Conservation (phyloP, 2,329 filamentous ascomycete species). For the Neofusicoccum sp. region DNA sequence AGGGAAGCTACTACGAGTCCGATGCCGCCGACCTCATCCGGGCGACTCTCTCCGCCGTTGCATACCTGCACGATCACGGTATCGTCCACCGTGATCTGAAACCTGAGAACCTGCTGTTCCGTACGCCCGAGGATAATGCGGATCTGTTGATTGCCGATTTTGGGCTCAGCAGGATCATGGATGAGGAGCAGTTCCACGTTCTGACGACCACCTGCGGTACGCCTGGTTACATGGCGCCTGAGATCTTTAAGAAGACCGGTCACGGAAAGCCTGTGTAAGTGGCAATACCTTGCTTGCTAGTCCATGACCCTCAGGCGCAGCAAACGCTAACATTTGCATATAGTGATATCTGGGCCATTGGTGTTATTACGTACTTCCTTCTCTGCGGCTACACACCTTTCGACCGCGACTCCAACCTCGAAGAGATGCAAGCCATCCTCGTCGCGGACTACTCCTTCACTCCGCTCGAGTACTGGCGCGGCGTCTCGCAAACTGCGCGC, state of each 20-base stretch:
- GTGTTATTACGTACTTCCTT: constrained; percentile 97
- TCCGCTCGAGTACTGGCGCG: constrained; percentile 93
- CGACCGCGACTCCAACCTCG: constrained; percentile 93
- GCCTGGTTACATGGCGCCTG: constrained; percentile 97
- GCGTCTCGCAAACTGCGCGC: constrained; percentile 75
- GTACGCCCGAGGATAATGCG: constrained; percentile 95
- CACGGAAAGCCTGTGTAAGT: constrained; percentile 89
- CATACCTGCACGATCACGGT: constrained; percentile 96
- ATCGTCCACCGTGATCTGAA: constrained; percentile 98
- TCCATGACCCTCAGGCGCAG: background rate
- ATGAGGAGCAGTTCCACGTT: constrained; percentile 97
- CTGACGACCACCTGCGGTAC: constrained; percentile 97
- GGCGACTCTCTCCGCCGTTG: constrained; percentile 92
- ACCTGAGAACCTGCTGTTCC: constrained; percentile 93
- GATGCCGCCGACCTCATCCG: constrained; percentile 95
- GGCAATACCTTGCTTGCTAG: background rate
- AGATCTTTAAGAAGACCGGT: constrained; percentile 98
- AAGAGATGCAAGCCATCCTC: constrained; percentile 99
- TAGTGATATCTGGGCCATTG: constrained; percentile 93
- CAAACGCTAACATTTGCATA: background rate
- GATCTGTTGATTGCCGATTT: constrained; percentile 97
- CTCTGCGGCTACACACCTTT: constrained; percentile 98
- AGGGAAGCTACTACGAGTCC: constrained; percentile 97
- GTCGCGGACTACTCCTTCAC: constrained; percentile 96
- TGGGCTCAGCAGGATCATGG: constrained; percentile 94